Evolutionary conservation across 2,329 filamentous ascomycete species (phyloP), one percentile per base, ranked within the genome.

Genomic region (Colletotrichum cordylinicola): DNA sequence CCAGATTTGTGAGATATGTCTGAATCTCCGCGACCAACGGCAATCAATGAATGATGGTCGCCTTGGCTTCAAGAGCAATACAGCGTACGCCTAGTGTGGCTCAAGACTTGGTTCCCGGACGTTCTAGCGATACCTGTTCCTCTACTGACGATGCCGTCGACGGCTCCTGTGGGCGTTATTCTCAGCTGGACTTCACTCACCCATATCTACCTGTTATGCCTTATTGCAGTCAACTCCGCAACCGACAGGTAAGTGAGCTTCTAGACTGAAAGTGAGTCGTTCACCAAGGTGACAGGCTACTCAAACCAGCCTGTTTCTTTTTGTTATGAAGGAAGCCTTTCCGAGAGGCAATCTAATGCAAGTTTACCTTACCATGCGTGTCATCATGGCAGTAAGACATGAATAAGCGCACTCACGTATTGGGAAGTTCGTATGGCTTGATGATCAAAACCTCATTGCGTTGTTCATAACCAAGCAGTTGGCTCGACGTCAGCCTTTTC

Each of bases 41-140:
- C 5, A 48, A 48, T 18, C 43, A n/a, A 48, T 9, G 0, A n/a
- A n/a, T n/a, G n/a, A n/a, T n/a, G n/a, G n/a, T n/a, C n/a, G n/a
- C n/a, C n/a, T n/a, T n/a, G n/a, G n/a, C n/a, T n/a, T n/a, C n/a
- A n/a, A n/a, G n/a, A n/a, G n/a, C n/a, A n/a, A n/a, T n/a, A 48
- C 6, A 21, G 0, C 2, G 18, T 21, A 48, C 43, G 43, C 7
- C 18, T 48, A 21, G 9, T 0, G 43, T 6, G 1, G 9, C 43
- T 48, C 43, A 48, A 21, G 43, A n/a, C 10, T 7, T 6, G 43
- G 0, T 10, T n/a, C 3, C n/a, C 3, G 7, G 0, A 21, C 12
- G 10, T 21, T 48, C 3, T 48, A 21, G 5, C 10, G 10, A n/a
- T 48, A 7, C 10, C 6, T 5, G 12, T 10, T n/a, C 6, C 43